Conservation (phyloP, 2,329 filamentous ascomycete genomes). For the Colletotrichum sp. region DNA sequence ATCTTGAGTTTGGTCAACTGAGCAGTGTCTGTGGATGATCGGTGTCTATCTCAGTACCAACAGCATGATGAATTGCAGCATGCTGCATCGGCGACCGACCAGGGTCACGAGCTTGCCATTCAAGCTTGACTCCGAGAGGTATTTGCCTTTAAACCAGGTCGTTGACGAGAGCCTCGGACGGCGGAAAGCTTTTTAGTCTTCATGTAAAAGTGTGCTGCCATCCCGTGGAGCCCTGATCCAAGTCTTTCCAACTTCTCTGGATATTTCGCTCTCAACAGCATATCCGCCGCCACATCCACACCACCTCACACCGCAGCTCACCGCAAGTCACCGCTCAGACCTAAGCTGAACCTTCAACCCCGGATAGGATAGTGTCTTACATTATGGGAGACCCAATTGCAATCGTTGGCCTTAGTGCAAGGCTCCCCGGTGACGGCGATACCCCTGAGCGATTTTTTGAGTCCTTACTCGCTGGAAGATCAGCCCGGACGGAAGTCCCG, state of each 20-base stretch:
- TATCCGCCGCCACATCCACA: background rate
- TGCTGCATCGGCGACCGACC: background rate
- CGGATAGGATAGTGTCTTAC: background rate
- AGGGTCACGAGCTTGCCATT: background rate
- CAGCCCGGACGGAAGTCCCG: slow-evolving; percentile 29
- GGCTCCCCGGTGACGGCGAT: slow-evolving; percentile 46
- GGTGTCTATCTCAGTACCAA: background rate
- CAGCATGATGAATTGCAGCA: background rate
- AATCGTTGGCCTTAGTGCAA: slow-evolving; percentile 52
- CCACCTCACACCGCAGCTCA: slow-evolving; percentile 4
- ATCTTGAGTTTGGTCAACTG: background rate
- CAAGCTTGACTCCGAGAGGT: background rate
- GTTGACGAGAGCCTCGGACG: background rate
- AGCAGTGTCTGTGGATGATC: background rate
- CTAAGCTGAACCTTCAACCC: background rate
- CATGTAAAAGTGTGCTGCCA: background rate
- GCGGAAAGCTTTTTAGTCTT: background rate
- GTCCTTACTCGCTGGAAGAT: slow-evolving; percentile 36
- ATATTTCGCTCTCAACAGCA: background rate
- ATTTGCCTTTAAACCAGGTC: background rate
- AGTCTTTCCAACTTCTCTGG: background rate
- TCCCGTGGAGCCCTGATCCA: slow-evolving; percentile 5
- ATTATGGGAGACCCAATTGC: slow-evolving; percentile 41
- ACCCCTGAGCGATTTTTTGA: slow-evolving; percentile 49
- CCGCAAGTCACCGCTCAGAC: slow-evolving; percentile 6